Conservation (phyloP, 2,329 filamentous ascomycete species). For the Phaeosphaeria sp. region DNA sequence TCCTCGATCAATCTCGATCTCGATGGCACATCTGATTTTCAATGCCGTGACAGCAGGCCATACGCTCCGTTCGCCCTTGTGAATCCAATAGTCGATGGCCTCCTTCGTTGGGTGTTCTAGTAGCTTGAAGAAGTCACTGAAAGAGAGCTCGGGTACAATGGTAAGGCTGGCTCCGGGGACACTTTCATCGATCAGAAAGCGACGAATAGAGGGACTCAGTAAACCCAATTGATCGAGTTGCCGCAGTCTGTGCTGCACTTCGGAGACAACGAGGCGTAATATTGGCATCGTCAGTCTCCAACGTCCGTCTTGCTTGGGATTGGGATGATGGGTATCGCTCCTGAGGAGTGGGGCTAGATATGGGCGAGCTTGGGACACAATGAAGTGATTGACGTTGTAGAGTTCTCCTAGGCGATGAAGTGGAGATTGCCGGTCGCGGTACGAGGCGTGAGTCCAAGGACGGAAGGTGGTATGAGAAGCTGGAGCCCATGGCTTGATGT, state of each 20-base stretch:
- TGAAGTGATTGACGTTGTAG: conserved; percentile 95
- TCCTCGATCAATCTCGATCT: conserved; percentile 84
- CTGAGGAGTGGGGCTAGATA: conserved; percentile 87
- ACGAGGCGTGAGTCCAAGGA: conserved; percentile 70
- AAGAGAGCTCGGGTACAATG: conserved; percentile 79
- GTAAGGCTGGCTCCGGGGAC: conserved; percentile 80
- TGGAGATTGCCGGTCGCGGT: conserved; percentile 71
- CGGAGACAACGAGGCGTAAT: conserved; percentile 73
- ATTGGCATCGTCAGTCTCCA: conserved; percentile 63
- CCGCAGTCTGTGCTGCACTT: conserved; percentile 79
- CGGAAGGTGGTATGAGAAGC: conserved; percentile 66
- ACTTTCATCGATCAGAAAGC: conserved; percentile 82
- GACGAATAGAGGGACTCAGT: conserved; percentile 72
- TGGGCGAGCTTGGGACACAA: conserved; percentile 89
- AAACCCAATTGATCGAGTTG: conserved; percentile 81
- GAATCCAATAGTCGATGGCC: conserved; percentile 83
- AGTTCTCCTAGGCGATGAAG: conserved; percentile 78
- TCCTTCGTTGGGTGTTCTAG: conserved; percentile 83
- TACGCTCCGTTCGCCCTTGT: conserved; percentile 82
- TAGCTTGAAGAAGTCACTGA: conserved; percentile 75
- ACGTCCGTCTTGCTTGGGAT: conserved; percentile 65
- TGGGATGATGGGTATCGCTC: conserved; percentile 78
- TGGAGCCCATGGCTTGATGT: conserved; percentile 76
- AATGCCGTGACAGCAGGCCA: conserved; percentile 89
- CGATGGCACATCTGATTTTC: conserved; percentile 81